phyloP scores from a whole-genome alignment of 768 basidiomycete species.

The Polyporus arcularius region DNA sequence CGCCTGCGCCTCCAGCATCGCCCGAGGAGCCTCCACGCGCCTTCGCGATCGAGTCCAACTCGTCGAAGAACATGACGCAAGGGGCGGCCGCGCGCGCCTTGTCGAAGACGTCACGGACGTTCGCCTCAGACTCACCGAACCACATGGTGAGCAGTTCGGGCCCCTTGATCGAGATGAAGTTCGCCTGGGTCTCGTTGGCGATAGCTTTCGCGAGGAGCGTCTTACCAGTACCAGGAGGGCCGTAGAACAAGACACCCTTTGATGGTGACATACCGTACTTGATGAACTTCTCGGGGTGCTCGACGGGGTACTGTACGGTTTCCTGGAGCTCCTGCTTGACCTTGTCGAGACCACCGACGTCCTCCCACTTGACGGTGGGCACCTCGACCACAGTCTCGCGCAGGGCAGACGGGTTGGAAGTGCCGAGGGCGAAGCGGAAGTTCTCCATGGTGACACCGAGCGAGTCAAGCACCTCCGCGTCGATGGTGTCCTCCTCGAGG shows the following conservation, averaged over 20 bases:
- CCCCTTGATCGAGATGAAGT: conserved; percentile 99
- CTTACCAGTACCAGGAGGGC: conserved; percentile 99
- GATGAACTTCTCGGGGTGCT: conserved; percentile 99
- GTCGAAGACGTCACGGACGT: conserved; percentile 99
- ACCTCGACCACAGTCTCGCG: conserved; percentile 99
- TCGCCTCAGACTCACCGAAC: conserved; percentile 99
- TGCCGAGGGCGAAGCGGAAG: conserved; percentile 98
- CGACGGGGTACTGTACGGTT: conserved; percentile 99
- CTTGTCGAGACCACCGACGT: conserved; percentile 98
- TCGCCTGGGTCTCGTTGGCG: conserved; percentile 99
- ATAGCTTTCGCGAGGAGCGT: conserved; percentile 98
- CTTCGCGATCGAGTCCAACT: conserved; percentile 98
- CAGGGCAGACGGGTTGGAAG: conserved; percentile 96
- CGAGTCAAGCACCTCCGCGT: conserved; percentile 97
- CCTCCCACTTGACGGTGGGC: conserved; percentile 98
- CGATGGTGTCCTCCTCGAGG: conserved; percentile 96
- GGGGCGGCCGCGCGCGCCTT: conserved; percentile 99
- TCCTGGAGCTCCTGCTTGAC: conserved; percentile 99
- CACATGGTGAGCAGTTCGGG: conserved; percentile 99
- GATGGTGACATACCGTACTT: conserved; percentile 99
- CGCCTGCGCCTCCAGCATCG: conserved; percentile 95
- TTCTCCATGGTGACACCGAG: conserved; percentile 99
- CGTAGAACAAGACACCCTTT: conserved; percentile 99
- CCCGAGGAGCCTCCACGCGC: conserved; percentile 84
- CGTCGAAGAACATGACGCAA: conserved; percentile 99